Conservation (phyloP, 1,284 basidiomycete genomes). For the Papiliotrema terrestris region DNA sequence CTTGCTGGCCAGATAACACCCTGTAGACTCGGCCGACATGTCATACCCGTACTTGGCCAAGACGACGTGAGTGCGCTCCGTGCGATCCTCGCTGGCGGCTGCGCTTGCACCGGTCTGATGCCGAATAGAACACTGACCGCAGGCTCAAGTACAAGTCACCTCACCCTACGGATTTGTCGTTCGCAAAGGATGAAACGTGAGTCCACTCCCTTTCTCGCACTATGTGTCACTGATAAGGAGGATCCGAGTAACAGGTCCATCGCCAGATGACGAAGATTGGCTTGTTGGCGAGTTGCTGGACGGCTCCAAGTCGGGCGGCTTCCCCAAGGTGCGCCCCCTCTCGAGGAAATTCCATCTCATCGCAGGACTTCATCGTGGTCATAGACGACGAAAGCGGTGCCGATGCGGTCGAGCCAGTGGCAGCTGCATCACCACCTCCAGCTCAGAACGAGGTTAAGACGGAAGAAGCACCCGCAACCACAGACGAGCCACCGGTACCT, state of each 20-base stretch:
- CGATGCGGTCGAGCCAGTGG: constrained; percentile 1
- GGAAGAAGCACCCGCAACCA: constrained; percentile 4
- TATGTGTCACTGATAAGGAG: constrained; percentile 15
- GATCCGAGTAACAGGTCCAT: constrained; percentile 46
- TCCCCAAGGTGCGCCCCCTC: constrained; percentile 40
- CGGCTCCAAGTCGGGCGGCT: constrained; percentile 43
- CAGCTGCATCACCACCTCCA: constrained; percentile 1
- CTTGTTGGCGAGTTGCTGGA: constrained; percentile 45
- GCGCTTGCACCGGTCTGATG: too few species aligned
- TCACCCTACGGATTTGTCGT: constrained; percentile 48
- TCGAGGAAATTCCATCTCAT: background rate
- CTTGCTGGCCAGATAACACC: too few species aligned
- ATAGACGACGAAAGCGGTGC: constrained; percentile 25
- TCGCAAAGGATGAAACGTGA: constrained; percentile 48
- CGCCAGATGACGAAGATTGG: constrained; percentile 49
- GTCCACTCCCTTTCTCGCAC: constrained; percentile 10
- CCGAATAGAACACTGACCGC: background rate
- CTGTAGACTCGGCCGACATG: too few species aligned
- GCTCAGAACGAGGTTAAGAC: background rate
- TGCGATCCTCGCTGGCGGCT: background rate
- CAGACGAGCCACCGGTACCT: constrained; percentile 7
- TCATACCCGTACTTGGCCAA: too few species aligned
- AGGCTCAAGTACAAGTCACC: constrained; percentile 50
- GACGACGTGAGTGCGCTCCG: too few species aligned
- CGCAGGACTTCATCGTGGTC: constrained; percentile 39